Base-by-base conservation (phyloP, 441 rosid genomes). In the Pelargonium exstipulatum region DNA sequence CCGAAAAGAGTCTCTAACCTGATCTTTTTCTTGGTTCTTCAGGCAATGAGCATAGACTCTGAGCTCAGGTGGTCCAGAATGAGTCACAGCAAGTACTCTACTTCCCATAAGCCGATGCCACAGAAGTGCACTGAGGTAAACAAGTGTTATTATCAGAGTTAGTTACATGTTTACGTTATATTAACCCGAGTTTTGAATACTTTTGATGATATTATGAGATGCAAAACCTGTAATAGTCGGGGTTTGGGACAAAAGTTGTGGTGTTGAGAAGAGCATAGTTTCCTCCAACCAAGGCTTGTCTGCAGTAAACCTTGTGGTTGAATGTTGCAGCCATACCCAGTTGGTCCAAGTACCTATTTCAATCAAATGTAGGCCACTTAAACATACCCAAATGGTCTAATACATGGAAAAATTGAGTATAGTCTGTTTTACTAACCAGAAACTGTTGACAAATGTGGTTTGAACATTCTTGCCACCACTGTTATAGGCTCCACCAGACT, bases 401-500 rank as follows among this genome's bases (percentile, higher is more conserved):
- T 29, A 29, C 5, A 2, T 0, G 4, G 5, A 29, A 4, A 29
- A 29, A 29, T 0, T 26, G 35, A 29, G 35, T 29, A 29, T 29
- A 0, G 35, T 29, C 5, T 29, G 42, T 2, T 7, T 17, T 13
- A n/a, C 46, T 74, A 46, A 84, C 92, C 90, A 89, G 74, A 87
- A 89, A 17, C 88, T 88, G 66, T 87, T 32, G 24, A 72, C 85
- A 66, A 86, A 88, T 8, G 85, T 77, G 46, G 79, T 81, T 0
- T 87, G 84, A 9, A 88, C 90, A 65, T 80, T 79, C 71, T 77
- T 86, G 74, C 94, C 84, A 16, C 96, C 92, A 48, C 89, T 87
- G 64, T 89, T 89, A 55, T 77, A 89, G 64, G 92, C 90, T 57
- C 95, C 89, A 64, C 92, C 90, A 1, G 92, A 17, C 79, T 89